Evolutionary conservation across 1,139 yeast genomes (phyloP), one percentile per base, ranked within the genome.

Genomic region (Arxiozyma slooffiae): DNA sequence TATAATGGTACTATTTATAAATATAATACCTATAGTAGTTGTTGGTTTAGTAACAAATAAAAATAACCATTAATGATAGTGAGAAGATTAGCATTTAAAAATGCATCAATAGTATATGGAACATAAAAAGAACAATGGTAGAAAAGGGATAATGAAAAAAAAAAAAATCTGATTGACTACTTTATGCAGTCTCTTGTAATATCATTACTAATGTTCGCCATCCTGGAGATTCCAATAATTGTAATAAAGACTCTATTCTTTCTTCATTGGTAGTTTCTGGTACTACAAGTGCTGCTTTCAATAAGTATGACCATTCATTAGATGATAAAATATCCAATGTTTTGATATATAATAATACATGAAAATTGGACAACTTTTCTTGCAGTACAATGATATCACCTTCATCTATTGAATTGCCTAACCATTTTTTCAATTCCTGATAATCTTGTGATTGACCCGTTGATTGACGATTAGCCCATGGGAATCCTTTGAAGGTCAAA

Each of bases 381-480:
- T 74, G 76, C 36, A 73, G 60, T 26, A 62, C 60, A 43, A 53
- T 57, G 50, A 66, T 64, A 52, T 69, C 69, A 20, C 62, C 66
- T 20, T 57, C 50, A 17, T 59, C 50, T 9, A 65, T 61, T 37
- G 73, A 73, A 21, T 63, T 63, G 42, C 70, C 74, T 52, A 87
- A 69, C 52, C 78, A 81, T 36, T 67, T 62, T 44, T 72, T 72
- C 44, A 81, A 59, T 49, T 72, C 73, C n/a, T 61, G 54, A 56
- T 85, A 73, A 56, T 85, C 88, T 63, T 87, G 96, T 3, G 82
- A 71, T 23, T 78, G 79, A 6, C 95, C 95, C 62, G 87, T 65
- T 49, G 80, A 80, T 52, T 79, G 87, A 52, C 97, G 73, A 63
- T 88, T 85, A 60, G 86, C 95, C 64, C 89, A 78, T 3, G 90